These are phyloP conservation scores for Microsporum ferrugineum DNA, from an alignment of 2,329 filamentous ascomycete species.

Conservation along the genomic window DNA sequence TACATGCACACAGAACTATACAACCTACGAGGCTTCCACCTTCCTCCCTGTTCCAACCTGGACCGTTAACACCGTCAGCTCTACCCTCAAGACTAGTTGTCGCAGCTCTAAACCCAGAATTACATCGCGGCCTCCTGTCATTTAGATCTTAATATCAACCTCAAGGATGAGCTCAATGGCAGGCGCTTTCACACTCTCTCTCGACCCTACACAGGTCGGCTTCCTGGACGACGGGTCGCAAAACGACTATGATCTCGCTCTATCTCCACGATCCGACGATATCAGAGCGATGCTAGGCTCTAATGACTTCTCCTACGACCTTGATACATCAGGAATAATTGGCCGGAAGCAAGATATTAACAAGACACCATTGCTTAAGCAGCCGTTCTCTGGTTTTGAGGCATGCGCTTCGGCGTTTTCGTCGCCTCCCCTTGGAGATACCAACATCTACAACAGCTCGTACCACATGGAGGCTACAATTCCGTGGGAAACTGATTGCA, in stretches of 20 bases:
- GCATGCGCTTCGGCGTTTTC: conserved; percentile 7
- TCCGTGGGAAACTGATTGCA: conserved; percentile 2
- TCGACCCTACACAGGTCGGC: conserved; percentile 5
- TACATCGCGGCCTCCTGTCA: background rate
- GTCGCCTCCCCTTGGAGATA: conserved; percentile 2
- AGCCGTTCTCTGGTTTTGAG: conserved; percentile 11
- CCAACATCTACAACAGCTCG: conserved; percentile 7
- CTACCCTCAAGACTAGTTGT: background rate
- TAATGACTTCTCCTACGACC: background rate
- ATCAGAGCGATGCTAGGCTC: conserved; percentile 1
- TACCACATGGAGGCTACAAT: background rate
- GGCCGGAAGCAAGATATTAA: background rate
- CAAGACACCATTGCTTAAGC: conserved; percentile 9
- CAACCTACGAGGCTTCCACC: background rate
- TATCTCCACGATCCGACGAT: conserved; percentile 2
- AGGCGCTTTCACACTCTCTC: background rate
- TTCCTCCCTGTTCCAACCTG: background rate
- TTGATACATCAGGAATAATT: background rate
- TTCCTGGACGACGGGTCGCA: conserved; percentile 5
- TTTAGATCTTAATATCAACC: background rate
- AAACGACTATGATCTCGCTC: background rate
- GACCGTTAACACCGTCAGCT: background rate
- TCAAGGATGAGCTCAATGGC: conserved; percentile 3
- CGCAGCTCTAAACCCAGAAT: background rate
- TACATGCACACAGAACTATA: background rate